Evolutionary conservation across 768 basidiomycete species (phyloP), one percentile per base, ranked within the genome.

Genomic region (Boletus eberwhitei): DNA sequence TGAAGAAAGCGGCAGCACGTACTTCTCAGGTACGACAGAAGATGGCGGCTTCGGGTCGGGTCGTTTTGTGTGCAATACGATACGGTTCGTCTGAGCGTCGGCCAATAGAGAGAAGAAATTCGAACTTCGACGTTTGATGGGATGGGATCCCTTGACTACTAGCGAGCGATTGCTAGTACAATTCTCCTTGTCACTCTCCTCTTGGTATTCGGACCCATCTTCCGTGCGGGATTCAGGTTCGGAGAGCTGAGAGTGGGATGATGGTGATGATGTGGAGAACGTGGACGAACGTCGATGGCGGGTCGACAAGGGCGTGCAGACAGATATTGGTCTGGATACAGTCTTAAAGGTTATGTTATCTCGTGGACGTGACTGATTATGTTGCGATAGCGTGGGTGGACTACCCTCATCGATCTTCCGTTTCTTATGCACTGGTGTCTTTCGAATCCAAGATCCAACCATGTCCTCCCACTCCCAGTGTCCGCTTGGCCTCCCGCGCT

Each of bases 401-500:
- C 13, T 35, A 44, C 37, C 38, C 2, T 55, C 46, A 24, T 53
- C 50, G 17, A 54, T 51, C 59, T 46, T 64, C 50, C 26, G 57
- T 40, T 59, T 71, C 54, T 67, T 71, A 6, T 59, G 61, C 32
- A 60, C 44, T 26, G 75, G 74, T 2, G 75, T 71, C 52, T 65
- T 71, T 26, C 70, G 71, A 38, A 79, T 68, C 78, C 79, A 81
- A 54, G 74, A 74, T 2, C 70, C 75, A 7, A 79, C 63, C 59
- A 71, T 69, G 49, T 74, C 71, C 54, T 82, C 81, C 80, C 80
- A 82, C 37, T 73, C 69, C 76, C 79, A 82, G 22, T 73, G 68
- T 22, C 67, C 70, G 32, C 58, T 71, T 34, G 48, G 44, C 41
- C 51, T 61, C 37, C 53, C 47, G n/a, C 40, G 55, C 21, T 53